Evolutionary conservation across 2,329 filamentous ascomycete genomes (phyloP).

Genomic region (Paecilomyces sp.): DNA sequence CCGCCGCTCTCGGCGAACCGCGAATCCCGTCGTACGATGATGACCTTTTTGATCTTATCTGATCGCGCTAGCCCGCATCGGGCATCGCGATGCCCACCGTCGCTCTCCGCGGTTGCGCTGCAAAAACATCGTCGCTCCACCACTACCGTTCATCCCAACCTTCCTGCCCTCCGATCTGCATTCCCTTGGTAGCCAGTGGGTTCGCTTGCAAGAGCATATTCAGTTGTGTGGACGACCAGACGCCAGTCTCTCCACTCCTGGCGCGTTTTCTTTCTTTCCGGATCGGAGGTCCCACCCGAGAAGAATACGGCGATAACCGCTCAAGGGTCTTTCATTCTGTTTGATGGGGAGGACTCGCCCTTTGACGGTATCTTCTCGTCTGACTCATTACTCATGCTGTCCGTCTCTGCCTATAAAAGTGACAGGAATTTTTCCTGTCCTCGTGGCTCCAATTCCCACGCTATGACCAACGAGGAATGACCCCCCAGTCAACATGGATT

Average conservation of each 20-base stretch:
- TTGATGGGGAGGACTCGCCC: not conserved
- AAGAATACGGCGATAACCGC: not conserved
- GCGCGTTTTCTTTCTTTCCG: not conserved
- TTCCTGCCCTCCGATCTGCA: not conserved
- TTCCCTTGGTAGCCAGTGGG: not conserved
- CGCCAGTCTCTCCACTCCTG: not conserved
- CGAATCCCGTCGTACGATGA: not conserved
- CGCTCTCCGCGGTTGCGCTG: not conserved
- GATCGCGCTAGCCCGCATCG: not conserved
- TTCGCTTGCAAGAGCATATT: not conserved
- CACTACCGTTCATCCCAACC: not conserved
- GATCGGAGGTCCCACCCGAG: not conserved
- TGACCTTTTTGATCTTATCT: not conserved
- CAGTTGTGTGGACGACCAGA: not conserved
- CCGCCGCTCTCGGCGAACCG: not conserved
- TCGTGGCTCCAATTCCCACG: not conserved
- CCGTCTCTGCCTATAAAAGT: not conserved
- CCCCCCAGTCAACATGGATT: not conserved
- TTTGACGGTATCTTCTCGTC: not conserved
- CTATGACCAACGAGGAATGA: not conserved
- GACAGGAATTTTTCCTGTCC: not conserved
- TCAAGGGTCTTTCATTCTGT: not conserved
- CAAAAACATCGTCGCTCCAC: not conserved
- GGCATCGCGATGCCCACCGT: not conserved
- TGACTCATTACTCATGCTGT: not conserved